Evolutionary conservation across 2,329 filamentous ascomycete species (phyloP).

Genomic region (Tolypocladium ophioglossoides): DNA sequence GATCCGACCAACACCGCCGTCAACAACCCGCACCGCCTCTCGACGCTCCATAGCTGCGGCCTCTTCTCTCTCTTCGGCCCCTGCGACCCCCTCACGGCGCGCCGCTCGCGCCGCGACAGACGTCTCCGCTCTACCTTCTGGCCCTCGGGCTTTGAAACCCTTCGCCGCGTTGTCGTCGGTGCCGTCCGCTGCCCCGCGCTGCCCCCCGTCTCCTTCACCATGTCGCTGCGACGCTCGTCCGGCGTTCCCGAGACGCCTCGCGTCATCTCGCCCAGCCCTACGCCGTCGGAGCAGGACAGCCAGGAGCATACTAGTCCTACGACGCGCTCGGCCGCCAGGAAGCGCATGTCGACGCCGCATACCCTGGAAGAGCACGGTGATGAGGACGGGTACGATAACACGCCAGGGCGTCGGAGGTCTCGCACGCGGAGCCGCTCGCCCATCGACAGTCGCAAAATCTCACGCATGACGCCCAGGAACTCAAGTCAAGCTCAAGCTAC

Average conservation of each 20-base stretch:
- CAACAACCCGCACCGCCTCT: conserved; percentile 6
- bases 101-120: conserved; percentile 38
- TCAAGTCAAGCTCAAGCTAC: conserved; percentile 22
- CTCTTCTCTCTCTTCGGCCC: conserved; percentile 11
- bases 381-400: conserved; percentile 36
- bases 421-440: conserved; percentile 65
- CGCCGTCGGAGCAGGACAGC: conserved; percentile 27
- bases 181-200: conserved; percentile 45
- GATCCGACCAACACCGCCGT: conserved; percentile 37
- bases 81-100: conserved; percentile 14
- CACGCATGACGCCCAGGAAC: conserved; percentile 41
- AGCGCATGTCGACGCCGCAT: conserved; percentile 43
- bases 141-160: conserved; percentile 35
- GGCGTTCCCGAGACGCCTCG: conserved; percentile 68
- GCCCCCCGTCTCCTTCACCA: conserved; percentile 46
- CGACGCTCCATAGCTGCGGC: conserved; percentile 6
- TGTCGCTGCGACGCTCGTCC: conserved; percentile 40
- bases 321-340: conserved; percentile 61
- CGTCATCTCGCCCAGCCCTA: conserved; percentile 82
- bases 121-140: conserved; percentile 36
- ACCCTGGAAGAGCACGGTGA: conserved; percentile 49
- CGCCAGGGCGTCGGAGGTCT: conserved; percentile 46
- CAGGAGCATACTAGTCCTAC: conserved; percentile 56
- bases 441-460: conserved; percentile 38
- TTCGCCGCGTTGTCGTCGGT: conserved; percentile 44